Evolutionary conservation across 1,284 basidiomycete species (phyloP).

Genomic region (Leccinum variabile): DNA sequence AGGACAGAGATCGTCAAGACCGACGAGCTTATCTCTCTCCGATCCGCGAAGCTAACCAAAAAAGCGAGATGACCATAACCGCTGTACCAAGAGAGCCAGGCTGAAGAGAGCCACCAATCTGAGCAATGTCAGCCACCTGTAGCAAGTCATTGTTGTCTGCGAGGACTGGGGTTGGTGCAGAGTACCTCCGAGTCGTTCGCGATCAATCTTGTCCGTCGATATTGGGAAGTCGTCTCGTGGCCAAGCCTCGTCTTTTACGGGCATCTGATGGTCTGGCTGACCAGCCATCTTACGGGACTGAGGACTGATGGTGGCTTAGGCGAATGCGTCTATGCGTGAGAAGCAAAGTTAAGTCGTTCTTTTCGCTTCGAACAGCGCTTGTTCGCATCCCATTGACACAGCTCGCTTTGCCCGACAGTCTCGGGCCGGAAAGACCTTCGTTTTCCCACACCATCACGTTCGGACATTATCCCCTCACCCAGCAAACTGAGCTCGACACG

Average conservation of each 20-base stretch:
- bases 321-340: too few species aligned
- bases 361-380: too few species aligned
- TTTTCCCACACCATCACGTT: too few species aligned
- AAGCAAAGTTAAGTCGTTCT: too few species aligned
- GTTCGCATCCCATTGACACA: too few species aligned
- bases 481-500: too few species aligned
- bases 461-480: too few species aligned
- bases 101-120: not conserved
- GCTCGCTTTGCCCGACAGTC: too few species aligned
- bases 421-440: too few species aligned
- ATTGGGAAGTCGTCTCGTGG: not conserved
- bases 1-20: not conserved
- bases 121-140: not conserved
- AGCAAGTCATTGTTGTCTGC: not conserved
- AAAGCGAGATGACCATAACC: not conserved
- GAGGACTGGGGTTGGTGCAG: not conserved
- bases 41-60: not conserved
- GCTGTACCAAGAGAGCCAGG: not conserved
- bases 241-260: not conserved
- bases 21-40: not conserved
- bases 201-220: not conserved
- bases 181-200: not conserved
- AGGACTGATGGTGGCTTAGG: too few species aligned
- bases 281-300: not conserved
- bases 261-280: not conserved